phyloP scores from a whole-genome alignment of 176 grass and related monocot species.

The Eleusine indica region DNA sequence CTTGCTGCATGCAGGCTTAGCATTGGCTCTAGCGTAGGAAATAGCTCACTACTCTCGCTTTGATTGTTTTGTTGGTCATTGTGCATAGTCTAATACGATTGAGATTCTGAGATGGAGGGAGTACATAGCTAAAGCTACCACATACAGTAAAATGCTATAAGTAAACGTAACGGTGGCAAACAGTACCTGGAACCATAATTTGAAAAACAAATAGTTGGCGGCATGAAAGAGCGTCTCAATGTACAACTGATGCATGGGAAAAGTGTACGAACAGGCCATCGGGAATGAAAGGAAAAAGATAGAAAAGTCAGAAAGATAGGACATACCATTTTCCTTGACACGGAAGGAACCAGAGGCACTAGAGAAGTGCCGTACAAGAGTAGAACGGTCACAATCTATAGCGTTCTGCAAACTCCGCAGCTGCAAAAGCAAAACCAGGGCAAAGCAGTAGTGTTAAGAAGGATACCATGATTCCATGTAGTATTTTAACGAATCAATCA shows the following conservation, averaged over 20 bases:
- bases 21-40: too few relatives aligned
- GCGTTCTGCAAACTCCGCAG: conserved; percentile 65
- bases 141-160: too few relatives aligned
- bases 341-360: conserved; percentile 42
- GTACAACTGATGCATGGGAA: background rate
- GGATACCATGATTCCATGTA: background rate
- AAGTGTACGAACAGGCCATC: background rate
- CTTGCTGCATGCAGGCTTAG: too few relatives aligned
- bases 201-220: background rate
- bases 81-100: too few relatives aligned
- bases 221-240: background rate
- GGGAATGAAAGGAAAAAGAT: fast-evolving
- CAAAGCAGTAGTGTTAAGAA: background rate
- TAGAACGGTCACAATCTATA: conserved; percentile 45
- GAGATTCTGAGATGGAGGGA: too few relatives aligned
- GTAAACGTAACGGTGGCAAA: background rate
- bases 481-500: background rate
- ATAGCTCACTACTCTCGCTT: too few relatives aligned
- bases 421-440: conserved; percentile 47
- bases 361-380: conserved; percentile 59
- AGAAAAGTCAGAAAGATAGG: background rate
- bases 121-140: too few relatives aligned
- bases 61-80: too few relatives aligned
- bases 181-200: background rate
- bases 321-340: conserved; percentile 51